Percentiles rank a stretch among this genome's conserved stretches.
These are phyloP conservation scores for Medicago lupulina DNA, from an alignment of 306 rosid species.

Conservation along the genomic window DNA sequence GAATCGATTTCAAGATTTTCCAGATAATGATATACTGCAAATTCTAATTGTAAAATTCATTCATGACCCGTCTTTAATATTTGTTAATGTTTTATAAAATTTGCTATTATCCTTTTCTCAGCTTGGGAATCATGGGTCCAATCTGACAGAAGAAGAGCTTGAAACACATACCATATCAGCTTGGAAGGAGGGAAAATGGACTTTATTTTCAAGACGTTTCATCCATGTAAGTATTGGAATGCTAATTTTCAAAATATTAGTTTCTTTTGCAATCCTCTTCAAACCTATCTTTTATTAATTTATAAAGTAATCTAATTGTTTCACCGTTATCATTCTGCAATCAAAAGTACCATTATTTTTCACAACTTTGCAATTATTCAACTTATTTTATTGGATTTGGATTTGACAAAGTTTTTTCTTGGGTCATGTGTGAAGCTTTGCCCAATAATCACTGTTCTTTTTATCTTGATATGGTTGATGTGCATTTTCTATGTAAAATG, in stretches of 20 bases:
- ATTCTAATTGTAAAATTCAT: constrained; percentile 21
- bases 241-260: constrained; percentile 22
- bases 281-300: not conserved
- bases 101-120: constrained; percentile 51
- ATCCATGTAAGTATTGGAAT: constrained; percentile 68
- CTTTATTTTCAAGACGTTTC: constrained; percentile 64
- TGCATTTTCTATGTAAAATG: constrained; percentile 25
- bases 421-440: constrained; percentile 21
- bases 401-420: constrained; percentile 22
- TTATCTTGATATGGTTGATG: not conserved
- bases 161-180: constrained; percentile 98
- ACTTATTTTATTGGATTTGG: constrained; percentile 27
- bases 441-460: constrained; percentile 9
- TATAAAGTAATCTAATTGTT: constrained; percentile 14
- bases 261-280: constrained; percentile 8
- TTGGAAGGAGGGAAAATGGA: constrained; percentile 96
- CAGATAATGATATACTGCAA: constrained; percentile 17
- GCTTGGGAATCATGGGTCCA: constrained; percentile 97
- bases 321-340: constrained; percentile 24
- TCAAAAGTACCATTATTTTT: not conserved
- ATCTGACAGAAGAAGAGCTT: constrained; percentile 97
- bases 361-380: constrained; percentile 13
- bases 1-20: constrained; percentile 35
- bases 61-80: constrained; percentile 2
- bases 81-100: constrained; percentile 33